These are phyloP conservation scores for Yamadazyma diddensiae DNA, from an alignment of 1,139 yeast genomes.

Conservation along the genomic window DNA sequence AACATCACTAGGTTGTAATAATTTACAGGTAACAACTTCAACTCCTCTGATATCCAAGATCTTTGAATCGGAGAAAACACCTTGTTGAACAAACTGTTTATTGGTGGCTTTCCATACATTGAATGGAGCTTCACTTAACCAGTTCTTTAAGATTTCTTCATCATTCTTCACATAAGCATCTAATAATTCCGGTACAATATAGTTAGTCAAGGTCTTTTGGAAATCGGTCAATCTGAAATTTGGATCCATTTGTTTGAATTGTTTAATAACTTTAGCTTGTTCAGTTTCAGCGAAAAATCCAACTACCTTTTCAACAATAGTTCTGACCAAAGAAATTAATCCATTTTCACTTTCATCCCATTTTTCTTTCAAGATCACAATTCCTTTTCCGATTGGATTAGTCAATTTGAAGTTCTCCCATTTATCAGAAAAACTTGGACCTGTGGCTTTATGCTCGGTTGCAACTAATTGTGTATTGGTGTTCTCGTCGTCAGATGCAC, in stretches of 20 bases:
- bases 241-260: slow-evolving; percentile 90
- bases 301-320: slow-evolving; percentile 74
- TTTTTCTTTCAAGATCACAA: slow-evolving; percentile 61
- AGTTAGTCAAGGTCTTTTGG: slow-evolving; percentile 82
- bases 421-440: slow-evolving; percentile 67
- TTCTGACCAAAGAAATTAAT: slow-evolving; percentile 74
- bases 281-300: slow-evolving; percentile 96
- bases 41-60: slow-evolving; percentile 95
- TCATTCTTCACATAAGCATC: slow-evolving; percentile 97
- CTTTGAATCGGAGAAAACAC: slow-evolving; percentile 85
- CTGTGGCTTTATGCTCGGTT: slow-evolving; percentile 73
- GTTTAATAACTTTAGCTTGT: slow-evolving; percentile 83
- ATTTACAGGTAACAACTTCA: slow-evolving; percentile 85
- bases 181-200: slow-evolving; percentile 89
- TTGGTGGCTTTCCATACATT: slow-evolving; percentile 94
- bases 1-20: slow-evolving; percentile 85
- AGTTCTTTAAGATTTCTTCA: slow-evolving; percentile 71
- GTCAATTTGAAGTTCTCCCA: slow-evolving; percentile 69
- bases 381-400: slow-evolving; percentile 65
- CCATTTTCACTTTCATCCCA: slow-evolving; percentile 98
- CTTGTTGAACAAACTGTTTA: slow-evolving; percentile 90
- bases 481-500: slow-evolving; percentile 83
- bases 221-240: slow-evolving; percentile 77
- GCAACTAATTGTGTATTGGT: slow-evolving; percentile 56
- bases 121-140: slow-evolving; percentile 97